Base-by-base conservation (phyloP, 164 flowering plant species). In the Hamamelis virginiana region DNA sequence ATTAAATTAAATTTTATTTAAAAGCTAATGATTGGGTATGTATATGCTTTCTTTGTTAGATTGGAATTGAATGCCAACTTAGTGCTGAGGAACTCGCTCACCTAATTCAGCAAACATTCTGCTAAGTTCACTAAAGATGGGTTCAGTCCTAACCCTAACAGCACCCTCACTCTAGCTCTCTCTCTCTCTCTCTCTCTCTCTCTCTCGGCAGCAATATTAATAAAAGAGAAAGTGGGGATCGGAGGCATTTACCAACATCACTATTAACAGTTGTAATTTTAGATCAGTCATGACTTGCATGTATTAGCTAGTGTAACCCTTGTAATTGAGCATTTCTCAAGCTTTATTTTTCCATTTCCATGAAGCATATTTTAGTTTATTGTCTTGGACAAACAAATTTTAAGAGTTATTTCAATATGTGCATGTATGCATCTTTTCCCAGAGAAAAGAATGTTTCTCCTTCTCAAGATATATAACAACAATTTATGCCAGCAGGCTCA, bases 51-150 rank as follows among this genome's bases (percentile, higher is more conserved):
- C 3, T 23, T 74, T 43, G 28, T 59, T 72, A 95, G 98, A 86
- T 95, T 70, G 98, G 98, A 84, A 86, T 92, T 74, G 94, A 95
- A 76, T 95, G 99, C 84, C 80, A 83, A 64, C 94, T 95, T 6
- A 95, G 97, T 73, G 98, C 93, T 0, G 97, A 92, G 70, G 98
- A 95, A 62, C 88, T 95, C 1, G 98, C 97, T 66, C 87, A 85
- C 25, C 91, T 83, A 74, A 83, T 95, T 71, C 98, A 92, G 77
- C 91, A 83, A 76, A 95, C 97, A 45, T 92, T 95, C 85, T 77
- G 89, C 83, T 85, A 76, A 68, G 18, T 60, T 5, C 47, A 19
- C 27, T 58, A 55, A 22, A 33, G 27, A 18, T 33, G 21, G 11
- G 18, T 22, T 51, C 45, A 38, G n/a, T 57, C 55, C 28, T 14